Conservation (phyloP, 75 land plant species). For the Selaginella moellendorffii region DNA sequence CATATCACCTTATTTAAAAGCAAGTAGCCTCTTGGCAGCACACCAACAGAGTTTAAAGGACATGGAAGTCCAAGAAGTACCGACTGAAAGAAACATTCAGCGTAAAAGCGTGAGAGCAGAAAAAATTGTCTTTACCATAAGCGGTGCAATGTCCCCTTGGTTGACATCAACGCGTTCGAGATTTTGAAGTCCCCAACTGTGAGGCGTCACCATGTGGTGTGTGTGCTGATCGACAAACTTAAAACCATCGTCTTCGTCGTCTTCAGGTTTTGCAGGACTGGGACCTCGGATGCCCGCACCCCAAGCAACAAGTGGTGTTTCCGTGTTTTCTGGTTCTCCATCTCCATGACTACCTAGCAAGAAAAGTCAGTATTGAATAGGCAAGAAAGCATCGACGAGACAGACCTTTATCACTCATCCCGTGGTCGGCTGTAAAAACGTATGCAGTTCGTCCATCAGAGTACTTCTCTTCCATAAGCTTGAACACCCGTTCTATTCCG, state of each 20-base stretch:
- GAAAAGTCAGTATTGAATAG: not conserved
- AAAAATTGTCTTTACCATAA: conserved; percentile 45
- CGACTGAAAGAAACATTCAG: conserved; percentile 40
- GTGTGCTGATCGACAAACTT: conserved; percentile 77
- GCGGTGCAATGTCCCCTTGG: conserved; percentile 96
- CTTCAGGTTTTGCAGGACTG: conserved; percentile 21
- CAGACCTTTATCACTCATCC: conserved; percentile 99
- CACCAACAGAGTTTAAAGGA: conserved; percentile 89
- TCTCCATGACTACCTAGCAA: conserved; percentile 87
- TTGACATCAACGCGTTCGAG: conserved; percentile 82
- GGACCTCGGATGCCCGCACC: conserved; percentile 84
- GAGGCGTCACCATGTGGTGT: conserved; percentile 71
- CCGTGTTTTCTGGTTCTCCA: conserved; percentile 89
- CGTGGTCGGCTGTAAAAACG: conserved; percentile 95
- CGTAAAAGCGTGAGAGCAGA: not conserved
- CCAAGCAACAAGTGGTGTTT: conserved; percentile 96
- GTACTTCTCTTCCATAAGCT: conserved; percentile 54
- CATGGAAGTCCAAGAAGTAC: conserved; percentile 77
- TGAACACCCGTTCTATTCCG: conserved; percentile 52
- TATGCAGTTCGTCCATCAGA: conserved; percentile 70
- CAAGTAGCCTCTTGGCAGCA: conserved; percentile 55
- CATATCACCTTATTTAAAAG: conserved; percentile 51
- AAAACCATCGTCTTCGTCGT: conserved; percentile 32
- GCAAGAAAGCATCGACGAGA: not conserved
- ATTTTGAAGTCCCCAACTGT: conserved; percentile 59